Percentiles rank a stretch among this genome's conserved stretches.
Evolutionary conservation across 2,329 filamentous ascomycete species (phyloP).

Genomic region (Didymella lethalis): DNA sequence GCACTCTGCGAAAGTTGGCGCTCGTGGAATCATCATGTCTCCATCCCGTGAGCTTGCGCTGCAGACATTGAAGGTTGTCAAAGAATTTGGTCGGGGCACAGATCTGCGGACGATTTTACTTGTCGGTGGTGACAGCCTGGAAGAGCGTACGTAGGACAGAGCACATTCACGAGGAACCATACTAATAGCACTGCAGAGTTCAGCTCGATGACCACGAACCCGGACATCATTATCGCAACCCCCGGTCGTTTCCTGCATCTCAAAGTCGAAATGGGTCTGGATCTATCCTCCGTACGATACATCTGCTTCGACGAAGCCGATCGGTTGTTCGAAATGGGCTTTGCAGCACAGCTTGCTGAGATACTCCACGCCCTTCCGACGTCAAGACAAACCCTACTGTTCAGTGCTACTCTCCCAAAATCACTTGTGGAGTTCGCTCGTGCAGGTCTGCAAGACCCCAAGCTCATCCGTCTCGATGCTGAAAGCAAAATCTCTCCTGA

Average conservation of each 20-base stretch:
- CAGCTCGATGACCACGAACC: constrained; percentile 88
- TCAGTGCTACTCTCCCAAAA: constrained; percentile 93
- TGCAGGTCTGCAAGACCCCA: constrained; percentile 91
- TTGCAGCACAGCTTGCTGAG: constrained; percentile 89
- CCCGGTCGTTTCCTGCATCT: constrained; percentile 95
- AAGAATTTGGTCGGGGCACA: constrained; percentile 88
- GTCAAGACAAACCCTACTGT: constrained; percentile 87
- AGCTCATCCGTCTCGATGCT: constrained; percentile 86
- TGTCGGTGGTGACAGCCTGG: constrained; percentile 92
- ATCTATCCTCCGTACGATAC: constrained; percentile 89
- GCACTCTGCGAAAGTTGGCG: constrained; percentile 86
- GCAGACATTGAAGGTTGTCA: constrained; percentile 95
- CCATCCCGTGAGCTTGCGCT: constrained; percentile 93
- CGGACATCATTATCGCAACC: constrained; percentile 96
- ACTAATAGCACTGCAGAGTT: constrained; percentile 65
- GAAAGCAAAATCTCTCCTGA: constrained; percentile 97
- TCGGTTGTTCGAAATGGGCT: constrained; percentile 97
- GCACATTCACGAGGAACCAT: not conserved
- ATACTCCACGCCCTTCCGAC: constrained; percentile 88
- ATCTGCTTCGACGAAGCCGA: constrained; percentile 98
- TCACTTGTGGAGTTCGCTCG: constrained; percentile 95
- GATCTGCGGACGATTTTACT: constrained; percentile 90
- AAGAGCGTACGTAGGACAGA: constrained; percentile 67
- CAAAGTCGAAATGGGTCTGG: constrained; percentile 94
- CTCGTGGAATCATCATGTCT: constrained; percentile 85